These are phyloP conservation scores for Barnettozyma californica DNA, from an alignment of 805 yeast genomes.

Conservation along the genomic window DNA sequence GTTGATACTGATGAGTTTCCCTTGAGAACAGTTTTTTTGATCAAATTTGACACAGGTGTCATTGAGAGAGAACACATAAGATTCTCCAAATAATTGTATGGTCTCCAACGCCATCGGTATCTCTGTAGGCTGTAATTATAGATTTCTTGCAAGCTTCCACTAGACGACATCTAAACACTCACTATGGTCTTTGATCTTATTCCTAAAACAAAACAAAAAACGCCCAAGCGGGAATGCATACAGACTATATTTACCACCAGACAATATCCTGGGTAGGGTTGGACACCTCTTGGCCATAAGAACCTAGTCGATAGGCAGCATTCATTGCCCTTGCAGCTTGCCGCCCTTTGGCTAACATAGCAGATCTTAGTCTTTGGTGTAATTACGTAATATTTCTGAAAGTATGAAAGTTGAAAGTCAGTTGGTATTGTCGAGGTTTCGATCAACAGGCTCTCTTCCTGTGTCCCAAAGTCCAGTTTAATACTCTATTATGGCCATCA, in stretches of 20 bases:
- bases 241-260: too few species aligned
- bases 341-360: not conserved
- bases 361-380: not conserved
- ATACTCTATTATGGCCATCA: slow-evolving; percentile 57
- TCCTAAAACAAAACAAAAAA: too few species aligned
- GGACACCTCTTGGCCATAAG: too few species aligned
- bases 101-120: not conserved
- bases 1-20: slow-evolving; percentile 58
- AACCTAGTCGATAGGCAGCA: too few species aligned
- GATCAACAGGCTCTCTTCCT: not conserved
- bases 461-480: not conserved
- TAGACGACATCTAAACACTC: too few species aligned
- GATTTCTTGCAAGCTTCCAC: too few species aligned
- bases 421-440: not conserved
- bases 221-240: too few species aligned
- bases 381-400: not conserved
- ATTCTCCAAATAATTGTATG: slow-evolving; percentile 23
- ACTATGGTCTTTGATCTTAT: too few species aligned
- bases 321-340: too few species aligned
- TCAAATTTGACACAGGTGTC: slow-evolving; percentile 60
- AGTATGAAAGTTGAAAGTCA: not conserved
- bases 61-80: slow-evolving; percentile 48
- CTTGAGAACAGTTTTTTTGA: slow-evolving; percentile 65
- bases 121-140: not conserved
- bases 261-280: too few species aligned